Evolutionary conservation across 73 alveolate species (phyloP), one percentile per base, ranked within the genome.

Genomic region (Paramecium tetraurelia): DNA sequence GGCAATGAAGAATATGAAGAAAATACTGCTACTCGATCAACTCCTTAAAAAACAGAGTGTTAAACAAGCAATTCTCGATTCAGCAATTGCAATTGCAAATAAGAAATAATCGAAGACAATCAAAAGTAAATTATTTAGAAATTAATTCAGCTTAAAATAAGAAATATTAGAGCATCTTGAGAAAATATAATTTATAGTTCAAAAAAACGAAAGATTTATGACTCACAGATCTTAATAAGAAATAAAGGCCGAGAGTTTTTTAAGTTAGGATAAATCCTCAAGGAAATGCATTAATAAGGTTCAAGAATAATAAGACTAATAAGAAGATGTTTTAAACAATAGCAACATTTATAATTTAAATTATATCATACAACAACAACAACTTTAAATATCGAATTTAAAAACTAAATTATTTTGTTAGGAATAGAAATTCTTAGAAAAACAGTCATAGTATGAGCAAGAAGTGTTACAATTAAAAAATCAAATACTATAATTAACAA

Each of bases 101-200:
- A 72, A 72, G 86, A 72, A 72, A 72, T 72, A 8, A 72, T 72
- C 5, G 86, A 72, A 72, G 86, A 72, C n/a, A 72, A 72, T 72
- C 16, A n/a, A 43, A 31, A 72, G 59, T 72, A 63, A 5, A 53
- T 53, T 4, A 53, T 18, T 27, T 12, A 63, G 21, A 22, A 63
- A 63, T 27, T 11, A 63, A 24, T 63, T 27, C 29, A 63, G 84
- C 12, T 20, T 72, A 40, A 72, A 72, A 72, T 72, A 72, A 38
- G 86, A 72, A 36, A 72, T 72, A 29, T 29, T 72, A 20, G 86
- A 72, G 18, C 59, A 72, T 40, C 21, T 72, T 12, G 86, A 40
- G 27, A 33, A 40, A 36, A 72, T 72, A 35, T 12, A 72, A 72
- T 33, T n/a, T 9, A 72, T 72, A 12, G 86, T 72, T 27, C 40